Base-by-base conservation (phyloP, 495 filamentous ascomycete species). In the Jackrogersella minutella region DNA sequence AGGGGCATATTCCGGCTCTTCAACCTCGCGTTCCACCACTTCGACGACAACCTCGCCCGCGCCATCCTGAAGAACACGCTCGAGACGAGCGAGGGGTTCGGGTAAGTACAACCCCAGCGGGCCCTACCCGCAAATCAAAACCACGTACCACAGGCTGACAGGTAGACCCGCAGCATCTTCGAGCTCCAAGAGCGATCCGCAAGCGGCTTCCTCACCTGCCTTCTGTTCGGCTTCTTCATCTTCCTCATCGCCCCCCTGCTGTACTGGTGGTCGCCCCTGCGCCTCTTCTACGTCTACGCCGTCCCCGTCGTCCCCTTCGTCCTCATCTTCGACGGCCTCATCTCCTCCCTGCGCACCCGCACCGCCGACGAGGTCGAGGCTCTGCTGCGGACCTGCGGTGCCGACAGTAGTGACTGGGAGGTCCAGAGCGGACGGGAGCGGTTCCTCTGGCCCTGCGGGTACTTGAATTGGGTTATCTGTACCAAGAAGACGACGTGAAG, bases 21-120 rank as follows among this genome's bases (percentile, higher is more conserved):
- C 74, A 90, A 86, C 68, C 79, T 93, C 9, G 85, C 88, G 4
- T 93, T 92, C 73, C 90, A 93, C 69, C 90, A 93, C 76, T 92
- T 93, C 65, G 82, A 86, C 54, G 86, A 93, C 66, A 73, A 74
- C 13, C 65, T 85, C 22, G 90, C 89, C 5, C 67, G 63, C 28
- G 75, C 75, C 2, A 86, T 91, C 10, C 73, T 93, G 36, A 75
- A 78, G 36, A 87, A 87, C 66, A 87, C 88, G 0, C 69, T 91
- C 1, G 77, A 86, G 61, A 88, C 82, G 0, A 80, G 83, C 22
- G 86, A 89, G 62, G 87, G 85, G 9, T 90, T 92, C 66, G 87
- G 85, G 78, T 86, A 64, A 73, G 76, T 66, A 33, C 10, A 19
- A 14, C 6, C 28, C 46, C 3, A 19, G 7, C n/a, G 24, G 3